Evolutionary conservation across 2,329 filamentous ascomycete genomes (phyloP), one percentile per base, ranked within the genome.

Genomic region (Magnaporthiopsis incrustans): DNA sequence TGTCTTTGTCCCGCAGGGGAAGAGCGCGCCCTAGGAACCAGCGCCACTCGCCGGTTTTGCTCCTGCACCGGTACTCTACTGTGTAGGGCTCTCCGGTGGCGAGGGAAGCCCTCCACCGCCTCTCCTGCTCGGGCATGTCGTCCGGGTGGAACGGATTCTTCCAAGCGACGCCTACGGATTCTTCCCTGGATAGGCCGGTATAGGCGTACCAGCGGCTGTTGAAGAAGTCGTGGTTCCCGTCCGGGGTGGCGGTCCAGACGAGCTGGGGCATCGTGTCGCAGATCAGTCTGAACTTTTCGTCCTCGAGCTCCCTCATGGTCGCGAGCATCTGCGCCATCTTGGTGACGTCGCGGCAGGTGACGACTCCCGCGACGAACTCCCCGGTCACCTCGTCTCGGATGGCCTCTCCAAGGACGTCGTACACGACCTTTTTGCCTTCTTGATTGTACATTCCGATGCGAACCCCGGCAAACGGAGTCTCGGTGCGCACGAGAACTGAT

Each of bases 191-290:
- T 30, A 92, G 74, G 0, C 90, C 89, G 0, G 90, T 93, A 69
- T 90, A 93, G n/a, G 85, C 82, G 70, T 90, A 91, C 89, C 90
- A 94, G n/a, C 87, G 79, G 60, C 85, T 83, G 65, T 89, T 90
- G 73, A 88, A 93, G 75, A 91, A 93, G 69, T 93, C 89, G 68
- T 85, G 81, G 32, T 77, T 69, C 0, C 90, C 90, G 22, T 89
- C 83, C 0, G 88, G 81, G 0, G 77, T 85, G 0, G 89, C 85
- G 0, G 89, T 92, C 89, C 90, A 94, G 6, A 93, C 86, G 75
- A 89, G 77, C 69, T 88, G 85, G 2, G 86, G 85, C 82, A 89
- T 87, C 26, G 83, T 88, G 67, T 93, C 90, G 67, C 89, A 90
- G 61, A 93, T 92, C 8, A 88, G 79, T 70, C 87, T 86, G 73